Evolutionary conservation across 768 basidiomycete genomes (phyloP), one percentile per base, ranked within the genome.

Genomic region (Xerocomellus amylosporus): DNA sequence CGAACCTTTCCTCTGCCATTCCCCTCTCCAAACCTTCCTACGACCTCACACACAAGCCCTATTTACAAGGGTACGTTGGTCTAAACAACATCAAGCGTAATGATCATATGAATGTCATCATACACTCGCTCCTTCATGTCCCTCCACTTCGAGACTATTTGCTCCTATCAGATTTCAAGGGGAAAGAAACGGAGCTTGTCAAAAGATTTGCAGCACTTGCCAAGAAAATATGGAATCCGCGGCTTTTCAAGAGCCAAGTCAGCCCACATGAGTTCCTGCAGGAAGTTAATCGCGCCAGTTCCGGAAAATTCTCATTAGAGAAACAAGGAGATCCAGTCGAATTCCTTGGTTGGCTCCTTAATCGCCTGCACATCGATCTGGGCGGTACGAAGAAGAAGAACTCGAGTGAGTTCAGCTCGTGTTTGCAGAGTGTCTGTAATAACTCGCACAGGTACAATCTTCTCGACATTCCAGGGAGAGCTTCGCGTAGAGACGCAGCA

Each of bases 191-290:
- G 8, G 97, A 99, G 67, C 82, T 98, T 51, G 76, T 98, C 39
- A 88, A 85, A 64, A 86, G 97, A 22, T 92, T 98, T 64, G 86
- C 91, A 17, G 78, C 82, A 13, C 80, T 99, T 19, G 87, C 92
- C 2, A 93, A 93, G 71, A 94, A 98, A 73, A 67, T 98, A 37
- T 99, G 97, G 97, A 98, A 97, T 72, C 93, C 95, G 9, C 79
- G 87, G 47, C 74, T 96, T 52, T 99, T 99, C 83, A 99, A 99
- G 72, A 88, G 90, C 56, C 97, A 99, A 79, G 94, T 98, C 62
- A 91, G 88, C 61, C 97, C 97, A n/a, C 97, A 99, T 69, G 97
- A 99, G 69, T 94, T 98, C 70, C 74, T 99, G 52, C 97, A 99
- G 72, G 97, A 98, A 73, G 95, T 98, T 51, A 87, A 88, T 61